Evolutionary conservation across 495 filamentous ascomycete species (phyloP).

Genomic region (Hyaloscypha hepaticicola): DNA sequence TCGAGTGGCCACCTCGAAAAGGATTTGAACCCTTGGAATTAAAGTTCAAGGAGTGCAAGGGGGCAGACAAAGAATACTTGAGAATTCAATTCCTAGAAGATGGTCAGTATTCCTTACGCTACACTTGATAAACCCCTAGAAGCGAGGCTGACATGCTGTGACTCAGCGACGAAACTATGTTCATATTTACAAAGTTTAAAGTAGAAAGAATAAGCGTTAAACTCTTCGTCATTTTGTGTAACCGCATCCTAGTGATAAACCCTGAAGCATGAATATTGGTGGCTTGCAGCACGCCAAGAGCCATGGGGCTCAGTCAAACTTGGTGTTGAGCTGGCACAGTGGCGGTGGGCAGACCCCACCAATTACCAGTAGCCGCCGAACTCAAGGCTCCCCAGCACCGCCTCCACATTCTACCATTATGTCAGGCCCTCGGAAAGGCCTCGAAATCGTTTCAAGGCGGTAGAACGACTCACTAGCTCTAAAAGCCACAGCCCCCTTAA

Average conservation of each 20-base stretch:
- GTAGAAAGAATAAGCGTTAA: background rate
- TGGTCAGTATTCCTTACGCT: background rate
- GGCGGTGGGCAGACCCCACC: background rate
- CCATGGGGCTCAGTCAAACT: background rate
- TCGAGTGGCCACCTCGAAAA: background rate
- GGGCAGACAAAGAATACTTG: background rate
- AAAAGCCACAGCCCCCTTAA: background rate
- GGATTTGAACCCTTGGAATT: background rate
- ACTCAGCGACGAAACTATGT: background rate
- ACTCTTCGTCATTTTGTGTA: background rate
- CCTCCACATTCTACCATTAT: constrained; percentile 2
- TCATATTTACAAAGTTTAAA: background rate
- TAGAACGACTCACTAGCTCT: background rate
- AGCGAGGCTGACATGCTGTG: background rate
- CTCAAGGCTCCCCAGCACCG: background rate
- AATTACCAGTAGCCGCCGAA: too few species aligned
- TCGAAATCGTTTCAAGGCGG: background rate
- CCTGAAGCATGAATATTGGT: constrained; percentile 2
- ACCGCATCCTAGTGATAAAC: background rate
- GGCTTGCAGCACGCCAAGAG: constrained; percentile 2
- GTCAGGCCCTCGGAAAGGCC: background rate
- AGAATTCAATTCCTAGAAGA: background rate
- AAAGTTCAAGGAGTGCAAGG: background rate
- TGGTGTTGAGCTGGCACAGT: too few species aligned
- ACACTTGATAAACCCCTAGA: background rate